Evolutionary conservation across 352 stramenopile genomes (phyloP).

Genomic region (Pythium phragmitis): DNA sequence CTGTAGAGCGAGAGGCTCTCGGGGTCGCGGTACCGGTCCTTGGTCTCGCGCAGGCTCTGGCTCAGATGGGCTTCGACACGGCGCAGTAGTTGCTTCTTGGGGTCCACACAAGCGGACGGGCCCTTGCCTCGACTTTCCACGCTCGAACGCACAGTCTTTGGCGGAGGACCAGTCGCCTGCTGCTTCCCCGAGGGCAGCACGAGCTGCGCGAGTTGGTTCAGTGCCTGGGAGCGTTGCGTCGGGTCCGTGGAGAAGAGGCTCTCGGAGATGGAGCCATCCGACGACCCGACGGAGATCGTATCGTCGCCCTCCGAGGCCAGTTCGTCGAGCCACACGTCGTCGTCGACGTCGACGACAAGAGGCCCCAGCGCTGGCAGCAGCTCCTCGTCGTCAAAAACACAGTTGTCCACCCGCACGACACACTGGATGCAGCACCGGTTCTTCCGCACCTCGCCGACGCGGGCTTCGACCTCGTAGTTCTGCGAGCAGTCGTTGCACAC

Average conservation of each 20-base stretch:
- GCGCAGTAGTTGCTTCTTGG: conserved; percentile 31
- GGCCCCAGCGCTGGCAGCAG: conserved; percentile 42
- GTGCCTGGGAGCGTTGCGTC: conserved; percentile 33
- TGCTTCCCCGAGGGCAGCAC: conserved; percentile 25
- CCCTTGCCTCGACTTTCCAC: conserved; percentile 20
- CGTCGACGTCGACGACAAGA: conserved; percentile 38
- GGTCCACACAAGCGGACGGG: not conserved
- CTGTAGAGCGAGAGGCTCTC: conserved; percentile 31
- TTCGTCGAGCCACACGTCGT: conserved; percentile 41
- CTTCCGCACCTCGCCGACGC: conserved; percentile 42
- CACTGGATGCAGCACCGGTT: conserved; percentile 57
- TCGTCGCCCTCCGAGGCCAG: conserved; percentile 31
- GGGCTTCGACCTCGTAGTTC: conserved; percentile 51
- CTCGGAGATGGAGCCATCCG: conserved; percentile 31
- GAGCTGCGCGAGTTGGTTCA: conserved; percentile 45
- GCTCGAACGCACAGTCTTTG: conserved; percentile 1
- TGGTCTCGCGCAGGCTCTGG: conserved; percentile 32
- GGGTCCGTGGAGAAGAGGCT: conserved; percentile 47
- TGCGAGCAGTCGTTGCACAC: conserved; percentile 56
- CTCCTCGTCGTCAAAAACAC: conserved; percentile 59
- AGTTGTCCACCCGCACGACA: conserved; percentile 53
- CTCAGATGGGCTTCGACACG: conserved; percentile 45
- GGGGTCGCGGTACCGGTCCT: conserved; percentile 26
- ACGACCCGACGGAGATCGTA: conserved; percentile 22
- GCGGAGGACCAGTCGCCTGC: not conserved